Evolutionary conservation across 495 filamentous ascomycete species (phyloP), one percentile per base, ranked within the genome.

Genomic region (Neurospora sp.): DNA sequence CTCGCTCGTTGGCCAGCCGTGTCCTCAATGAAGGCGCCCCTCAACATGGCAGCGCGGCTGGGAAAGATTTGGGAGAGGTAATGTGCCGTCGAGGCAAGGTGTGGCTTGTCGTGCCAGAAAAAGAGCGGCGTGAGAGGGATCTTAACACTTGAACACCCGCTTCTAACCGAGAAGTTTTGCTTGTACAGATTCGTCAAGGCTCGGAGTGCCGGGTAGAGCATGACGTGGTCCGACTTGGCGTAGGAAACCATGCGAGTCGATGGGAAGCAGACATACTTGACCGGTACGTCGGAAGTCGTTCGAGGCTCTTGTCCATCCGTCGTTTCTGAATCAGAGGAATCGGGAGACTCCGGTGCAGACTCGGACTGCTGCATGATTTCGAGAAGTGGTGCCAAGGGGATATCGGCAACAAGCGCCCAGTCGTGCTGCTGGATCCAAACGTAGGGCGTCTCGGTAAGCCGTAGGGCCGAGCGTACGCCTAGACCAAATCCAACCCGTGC

Each of bases 381-480:
- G 9, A 86, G 74, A 12, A 86, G 72, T 18, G 81, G 72, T 0
- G 70, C 69, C 1, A 86, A 59, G 3, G 81, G 81, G 42, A 86
- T 82, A 65, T 84, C 76, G 6, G 79, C 76, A 38, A 81, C 76
- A 0, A 86, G 73, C 27, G 80, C 71, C 84, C 84, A 86, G 75
- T 86, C 84, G 72, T 86, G 84, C 78, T 86, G 84, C 73, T 86
- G 84, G 2, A 86, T 78, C 84, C 84, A 86, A 48, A 84, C 82
- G 61, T 84, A 86, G 10, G 82, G 82, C 22, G 83, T 86, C 70
- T 72, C 65, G 27, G 79, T 77, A 44, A 83, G 71, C 7, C 84
- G 76, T 65, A 86, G 73, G 9, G 82, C 83, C 0, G 81, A 82
- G 44, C 84, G 81, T 69, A 86, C 80, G 27, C 80, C 84, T 27